Evolutionary conservation across 1,139 yeast species (phyloP).

Genomic region (Lodderomyces oxycetoniae): DNA sequence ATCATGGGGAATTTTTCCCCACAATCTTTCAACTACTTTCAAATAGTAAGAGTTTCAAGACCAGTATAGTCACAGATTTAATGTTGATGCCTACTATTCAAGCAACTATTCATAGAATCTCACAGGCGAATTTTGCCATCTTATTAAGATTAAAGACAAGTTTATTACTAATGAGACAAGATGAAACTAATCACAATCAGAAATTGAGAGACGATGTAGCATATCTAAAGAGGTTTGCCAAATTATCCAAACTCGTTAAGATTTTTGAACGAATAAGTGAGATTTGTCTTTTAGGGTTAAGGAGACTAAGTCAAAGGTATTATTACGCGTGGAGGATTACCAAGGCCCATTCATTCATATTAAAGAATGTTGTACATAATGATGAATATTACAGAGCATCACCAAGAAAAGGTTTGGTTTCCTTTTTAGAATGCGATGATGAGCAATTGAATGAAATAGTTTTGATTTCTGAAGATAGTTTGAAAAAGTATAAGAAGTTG

Average conservation of each 20-base stretch:
- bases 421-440: conserved; percentile 10
- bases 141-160: conserved; percentile 19
- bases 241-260: conserved; percentile 18
- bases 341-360: conserved; percentile 30
- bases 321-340: conserved; percentile 44
- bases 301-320: conserved; percentile 32
- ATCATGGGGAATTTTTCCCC: conserved; percentile 28
- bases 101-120: conserved; percentile 26
- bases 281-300: conserved; percentile 22
- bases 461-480: conserved; percentile 20
- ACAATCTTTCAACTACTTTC: conserved; percentile 24
- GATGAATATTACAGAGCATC: conserved; percentile 12
- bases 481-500: conserved; percentile 15
- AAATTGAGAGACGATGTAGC: conserved; percentile 15
- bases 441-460: conserved; percentile 28
- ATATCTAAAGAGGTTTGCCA: conserved; percentile 16
- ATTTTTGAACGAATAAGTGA: conserved; percentile 19
- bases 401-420: conserved; percentile 2
- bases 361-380: conserved; percentile 20
- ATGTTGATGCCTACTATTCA: conserved; percentile 33
- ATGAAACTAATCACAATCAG: conserved; percentile 7
- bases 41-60: conserved; percentile 31
- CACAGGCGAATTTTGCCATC: conserved; percentile 25
- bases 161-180: conserved; percentile 20
- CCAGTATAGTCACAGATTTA: conserved; percentile 27